These are phyloP conservation scores for Euclidium syriacum DNA, from an alignment of 345 rosid genomes.

Conservation along the genomic window DNA sequence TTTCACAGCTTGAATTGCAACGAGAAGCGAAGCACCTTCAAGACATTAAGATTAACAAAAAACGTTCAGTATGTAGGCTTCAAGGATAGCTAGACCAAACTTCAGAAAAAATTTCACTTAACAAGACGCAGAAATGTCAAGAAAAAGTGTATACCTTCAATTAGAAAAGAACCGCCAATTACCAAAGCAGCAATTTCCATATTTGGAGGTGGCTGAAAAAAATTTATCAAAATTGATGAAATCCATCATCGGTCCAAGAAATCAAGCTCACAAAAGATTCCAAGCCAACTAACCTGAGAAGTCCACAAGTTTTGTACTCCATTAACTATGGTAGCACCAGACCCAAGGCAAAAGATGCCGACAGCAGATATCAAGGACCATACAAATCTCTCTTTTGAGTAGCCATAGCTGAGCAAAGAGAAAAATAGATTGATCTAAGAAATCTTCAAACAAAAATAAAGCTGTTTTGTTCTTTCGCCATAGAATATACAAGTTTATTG, in stretches of 20 bases:
- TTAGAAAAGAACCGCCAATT: slow-evolving; percentile 85
- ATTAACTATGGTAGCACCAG: slow-evolving; percentile 94
- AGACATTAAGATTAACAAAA: neutral
- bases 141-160: slow-evolving; percentile 59
- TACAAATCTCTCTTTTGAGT: slow-evolving; percentile 96
- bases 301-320: slow-evolving; percentile 92
- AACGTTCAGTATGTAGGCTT: neutral
- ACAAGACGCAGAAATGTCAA: slow-evolving; percentile 5
- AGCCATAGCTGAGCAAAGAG: slow-evolving; percentile 70
- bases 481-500: neutral
- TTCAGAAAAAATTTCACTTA: neutral
- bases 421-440: slow-evolving; percentile 16
- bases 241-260: too few relatives aligned
- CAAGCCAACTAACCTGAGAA: slow-evolving; percentile 46
- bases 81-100: neutral
- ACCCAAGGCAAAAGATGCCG: slow-evolving; percentile 96
- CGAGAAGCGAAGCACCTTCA: slow-evolving; percentile 89
- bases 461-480: neutral
- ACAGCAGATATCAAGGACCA: slow-evolving; percentile 99
- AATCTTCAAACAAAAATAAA: slow-evolving; percentile 6
- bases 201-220: slow-evolving; percentile 73
- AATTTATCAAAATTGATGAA: slow-evolving; percentile 20
- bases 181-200: slow-evolving; percentile 87
- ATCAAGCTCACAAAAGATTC: neutral
- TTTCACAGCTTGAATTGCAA: slow-evolving; percentile 94